A percentile compares a stretch with the other conserved stretches of the same genome.
Evolutionary conservation across 495 filamentous ascomycete genomes (phyloP).

Genomic region (Immersiella caudata): DNA sequence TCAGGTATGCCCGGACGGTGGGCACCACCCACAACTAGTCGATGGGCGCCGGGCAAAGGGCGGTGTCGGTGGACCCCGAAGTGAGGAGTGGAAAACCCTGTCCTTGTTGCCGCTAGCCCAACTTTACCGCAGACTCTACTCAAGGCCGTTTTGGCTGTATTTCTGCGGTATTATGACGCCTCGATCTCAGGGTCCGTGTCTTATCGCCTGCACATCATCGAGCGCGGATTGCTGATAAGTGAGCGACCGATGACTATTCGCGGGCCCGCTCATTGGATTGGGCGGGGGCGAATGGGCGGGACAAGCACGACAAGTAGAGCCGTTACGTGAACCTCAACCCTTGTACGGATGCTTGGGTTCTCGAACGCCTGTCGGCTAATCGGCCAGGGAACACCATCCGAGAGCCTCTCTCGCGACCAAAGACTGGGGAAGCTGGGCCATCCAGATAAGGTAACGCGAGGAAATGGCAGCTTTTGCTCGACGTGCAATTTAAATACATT

Average conservation of each 20-base stretch:
- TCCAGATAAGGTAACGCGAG: not conserved
- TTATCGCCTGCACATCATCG: constrained; percentile 15
- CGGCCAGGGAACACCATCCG: constrained; percentile 9
- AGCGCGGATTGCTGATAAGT: constrained; percentile 10
- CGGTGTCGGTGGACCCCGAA: constrained; percentile 25
- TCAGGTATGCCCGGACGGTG: not conserved
- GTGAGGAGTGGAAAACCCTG: constrained; percentile 8
- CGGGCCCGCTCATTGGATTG: not conserved
- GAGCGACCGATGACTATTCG: constrained; percentile 13
- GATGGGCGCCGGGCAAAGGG: constrained; percentile 22
- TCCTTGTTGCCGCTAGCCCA: constrained; percentile 17
- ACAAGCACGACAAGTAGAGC: constrained; percentile 4
- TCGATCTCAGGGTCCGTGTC: not conserved
- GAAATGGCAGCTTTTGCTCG: not conserved
- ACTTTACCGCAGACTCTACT: not conserved
- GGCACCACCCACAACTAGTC: not conserved
- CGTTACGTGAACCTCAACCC: constrained; percentile 14
- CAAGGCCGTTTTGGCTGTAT: not conserved
- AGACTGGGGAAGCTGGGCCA: not conserved
- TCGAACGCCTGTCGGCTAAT: constrained; percentile 8
- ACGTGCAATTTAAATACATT: not conserved
- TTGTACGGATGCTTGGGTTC: constrained; percentile 21
- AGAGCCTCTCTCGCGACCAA: constrained; percentile 1
- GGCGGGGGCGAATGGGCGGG: constrained; percentile 6
- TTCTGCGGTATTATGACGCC: constrained; percentile 9